These are phyloP conservation scores for Malus hybrid DNA, from an alignment of 331 rosid genomes.

Conservation along the genomic window DNA sequence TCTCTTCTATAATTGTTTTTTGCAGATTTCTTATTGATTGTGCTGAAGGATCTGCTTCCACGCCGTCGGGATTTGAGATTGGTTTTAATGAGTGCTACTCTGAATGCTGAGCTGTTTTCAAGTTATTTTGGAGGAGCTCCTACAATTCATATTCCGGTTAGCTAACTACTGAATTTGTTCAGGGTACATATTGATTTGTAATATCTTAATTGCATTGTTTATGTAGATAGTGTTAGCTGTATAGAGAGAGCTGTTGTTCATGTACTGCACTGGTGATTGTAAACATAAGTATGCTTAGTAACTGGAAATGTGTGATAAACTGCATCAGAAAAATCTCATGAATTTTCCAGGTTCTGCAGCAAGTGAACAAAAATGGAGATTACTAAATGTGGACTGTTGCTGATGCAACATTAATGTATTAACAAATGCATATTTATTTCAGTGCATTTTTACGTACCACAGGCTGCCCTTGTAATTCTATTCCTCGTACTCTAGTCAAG, in stretches of 20 bases:
- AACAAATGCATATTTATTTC: not conserved
- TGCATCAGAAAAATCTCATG: not conserved
- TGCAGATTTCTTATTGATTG: slow-evolving; percentile 49
- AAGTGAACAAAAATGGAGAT: not conserved
- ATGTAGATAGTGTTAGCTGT: not conserved
- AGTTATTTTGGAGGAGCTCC: slow-evolving; percentile 52
- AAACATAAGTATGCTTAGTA: not conserved
- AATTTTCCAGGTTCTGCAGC: not conserved
- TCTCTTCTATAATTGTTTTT: not conserved
- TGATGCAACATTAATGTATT: not conserved
- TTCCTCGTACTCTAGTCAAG: not conserved
- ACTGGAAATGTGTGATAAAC: not conserved
- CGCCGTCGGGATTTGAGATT: slow-evolving; percentile 47
- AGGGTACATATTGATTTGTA: not conserved
- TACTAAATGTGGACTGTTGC: not conserved
- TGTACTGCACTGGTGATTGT: not conserved
- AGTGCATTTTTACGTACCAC: not conserved
- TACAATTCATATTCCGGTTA: slow-evolving; percentile 50
- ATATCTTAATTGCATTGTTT: not conserved
- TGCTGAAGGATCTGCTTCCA: slow-evolving; percentile 50
- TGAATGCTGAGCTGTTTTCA: slow-evolving; percentile 55
- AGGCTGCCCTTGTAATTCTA: not conserved
- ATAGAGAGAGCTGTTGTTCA: not conserved
- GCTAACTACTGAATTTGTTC: slow-evolving; percentile 9
- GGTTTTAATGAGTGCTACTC: slow-evolving; percentile 54